phyloP scores from a whole-genome alignment of 345 rosid species.

The Salix brachista region DNA sequence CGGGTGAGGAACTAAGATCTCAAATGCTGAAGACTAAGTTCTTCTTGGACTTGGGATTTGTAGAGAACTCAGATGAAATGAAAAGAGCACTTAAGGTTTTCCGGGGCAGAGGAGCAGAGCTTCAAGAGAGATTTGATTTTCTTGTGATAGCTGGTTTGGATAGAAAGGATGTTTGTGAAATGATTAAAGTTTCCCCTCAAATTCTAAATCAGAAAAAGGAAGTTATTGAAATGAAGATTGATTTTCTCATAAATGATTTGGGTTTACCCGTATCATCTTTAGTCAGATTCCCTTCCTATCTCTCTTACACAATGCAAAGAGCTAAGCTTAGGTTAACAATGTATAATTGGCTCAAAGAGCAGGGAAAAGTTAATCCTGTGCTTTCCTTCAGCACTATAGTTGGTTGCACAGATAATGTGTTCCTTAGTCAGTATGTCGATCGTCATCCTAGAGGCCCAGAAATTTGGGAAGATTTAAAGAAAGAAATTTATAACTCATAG shows the following conservation, averaged over 20 bases:
- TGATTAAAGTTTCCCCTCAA: constrained; percentile 59
- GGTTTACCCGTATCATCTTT: constrained; percentile 53
- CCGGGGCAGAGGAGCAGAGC: constrained; percentile 58
- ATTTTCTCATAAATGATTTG: constrained; percentile 40
- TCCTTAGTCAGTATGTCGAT: constrained; percentile 38
- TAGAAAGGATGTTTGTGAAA: constrained; percentile 11
- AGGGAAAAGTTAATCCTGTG: constrained; percentile 30
- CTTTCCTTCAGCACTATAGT: constrained; percentile 50
- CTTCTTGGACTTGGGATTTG: constrained; percentile 51
- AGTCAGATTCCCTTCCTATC: constrained; percentile 49
- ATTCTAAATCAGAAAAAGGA: constrained; percentile 53
- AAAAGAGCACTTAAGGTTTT: constrained; percentile 42
- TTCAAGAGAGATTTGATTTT: constrained; percentile 75
- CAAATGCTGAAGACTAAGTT: constrained; percentile 50
- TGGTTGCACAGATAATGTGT: constrained; percentile 35
- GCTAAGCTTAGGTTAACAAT: constrained; percentile 51
- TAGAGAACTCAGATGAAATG: constrained; percentile 37
- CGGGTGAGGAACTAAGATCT: constrained; percentile 26
- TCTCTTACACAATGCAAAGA: constrained; percentile 43
- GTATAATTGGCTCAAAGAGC: constrained; percentile 65
- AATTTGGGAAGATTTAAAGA: constrained; percentile 58
- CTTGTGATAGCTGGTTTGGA: constrained; percentile 49
- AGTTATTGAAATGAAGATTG: constrained; percentile 42
- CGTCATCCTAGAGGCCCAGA: constrained; percentile 56
- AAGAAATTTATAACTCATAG: constrained; percentile 21